Percentiles rank a stretch among this genome's conserved stretches.
phyloP scores from a whole-genome alignment of 23 red algal species.

The Agarophyton chilense region DNA sequence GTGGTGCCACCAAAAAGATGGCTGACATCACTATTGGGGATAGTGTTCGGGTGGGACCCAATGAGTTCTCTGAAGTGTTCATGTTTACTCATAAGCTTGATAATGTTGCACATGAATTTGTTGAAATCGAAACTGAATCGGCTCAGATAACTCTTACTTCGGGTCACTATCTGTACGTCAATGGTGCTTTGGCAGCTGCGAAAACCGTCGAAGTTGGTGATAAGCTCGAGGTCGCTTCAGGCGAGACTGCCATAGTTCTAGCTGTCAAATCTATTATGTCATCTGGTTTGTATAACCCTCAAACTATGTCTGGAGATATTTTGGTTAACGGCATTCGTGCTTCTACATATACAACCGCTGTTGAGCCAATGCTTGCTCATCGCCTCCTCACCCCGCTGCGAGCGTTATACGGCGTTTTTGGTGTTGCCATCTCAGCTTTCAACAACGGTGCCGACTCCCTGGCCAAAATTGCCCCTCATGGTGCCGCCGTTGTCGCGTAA shows the following conservation, averaged over 20 bases:
- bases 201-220: slow-evolving; percentile 55
- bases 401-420: slow-evolving; percentile 35
- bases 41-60: slow-evolving; percentile 54
- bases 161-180: slow-evolving; percentile 69
- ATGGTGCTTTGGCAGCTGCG: slow-evolving; percentile 38
- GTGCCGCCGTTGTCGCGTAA: slow-evolving; percentile 8
- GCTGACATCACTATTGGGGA: slow-evolving; percentile 69
- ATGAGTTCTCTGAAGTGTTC: slow-evolving; percentile 57
- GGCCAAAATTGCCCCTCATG: slow-evolving; percentile 49
- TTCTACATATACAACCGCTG: slow-evolving; percentile 60
- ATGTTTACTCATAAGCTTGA: slow-evolving; percentile 72
- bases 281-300: slow-evolving; percentile 75
- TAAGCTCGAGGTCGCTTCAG: background rate
- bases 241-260: background rate
- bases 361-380: slow-evolving; percentile 38
- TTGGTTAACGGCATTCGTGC: slow-evolving; percentile 54
- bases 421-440: slow-evolving; percentile 37
- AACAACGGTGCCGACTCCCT: slow-evolving; percentile 55
- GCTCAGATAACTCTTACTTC: slow-evolving; percentile 38
- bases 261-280: slow-evolving; percentile 18
- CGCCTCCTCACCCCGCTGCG: slow-evolving; percentile 40
- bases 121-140: slow-evolving; percentile 42
- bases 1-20: slow-evolving; percentile 57
- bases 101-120: slow-evolving; percentile 11
- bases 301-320: slow-evolving; percentile 78